A percentile compares a stretch with the other conserved stretches of the same genome.
These are phyloP conservation scores for Coemansia sp. DNA, from an alignment of 192 early-diverging fungal species.

Conservation along the genomic window DNA sequence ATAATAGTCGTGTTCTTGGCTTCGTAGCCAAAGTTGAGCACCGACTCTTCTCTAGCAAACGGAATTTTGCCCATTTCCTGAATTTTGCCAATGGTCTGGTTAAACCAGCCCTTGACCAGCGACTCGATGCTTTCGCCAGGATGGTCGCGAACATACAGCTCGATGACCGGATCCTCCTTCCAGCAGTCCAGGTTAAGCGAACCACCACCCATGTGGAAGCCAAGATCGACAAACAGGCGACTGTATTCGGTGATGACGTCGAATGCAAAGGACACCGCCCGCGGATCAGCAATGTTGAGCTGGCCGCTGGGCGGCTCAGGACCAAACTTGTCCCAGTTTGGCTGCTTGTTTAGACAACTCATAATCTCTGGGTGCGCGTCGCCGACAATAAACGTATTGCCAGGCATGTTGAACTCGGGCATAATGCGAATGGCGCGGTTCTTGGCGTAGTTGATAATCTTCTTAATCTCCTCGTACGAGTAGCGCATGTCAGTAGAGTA, in stretches of 20 bases:
- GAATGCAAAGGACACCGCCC: slow-evolving; percentile 66
- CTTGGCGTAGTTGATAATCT: slow-evolving; percentile 71
- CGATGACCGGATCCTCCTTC: slow-evolving; percentile 55
- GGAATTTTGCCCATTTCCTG: slow-evolving; percentile 60
- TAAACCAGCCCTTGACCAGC: slow-evolving; percentile 29
- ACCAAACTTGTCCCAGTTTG: slow-evolving; percentile 61
- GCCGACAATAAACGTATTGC: slow-evolving; percentile 62
- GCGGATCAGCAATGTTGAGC: slow-evolving; percentile 65
- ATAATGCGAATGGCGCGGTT: slow-evolving; percentile 80
- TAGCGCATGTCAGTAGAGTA: slow-evolving; percentile 70
- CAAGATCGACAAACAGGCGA: slow-evolving; percentile 65
- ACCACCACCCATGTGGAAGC: slow-evolving; percentile 73
- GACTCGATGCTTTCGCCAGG: slow-evolving; percentile 48
- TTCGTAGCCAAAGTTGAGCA: slow-evolving; percentile 57
- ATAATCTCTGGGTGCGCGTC: slow-evolving; percentile 62
- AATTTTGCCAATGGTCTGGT: slow-evolving; percentile 53
- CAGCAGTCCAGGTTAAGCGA: slow-evolving; percentile 70
- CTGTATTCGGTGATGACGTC: slow-evolving; percentile 68
- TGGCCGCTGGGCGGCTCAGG: slow-evolving; percentile 80
- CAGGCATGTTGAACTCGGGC: slow-evolving; percentile 88
- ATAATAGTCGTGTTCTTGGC: slow-evolving; percentile 61
- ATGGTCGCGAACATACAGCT: slow-evolving; percentile 50
- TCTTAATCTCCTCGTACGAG: slow-evolving; percentile 66
- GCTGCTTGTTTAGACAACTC: slow-evolving; percentile 62
- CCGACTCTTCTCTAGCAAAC: slow-evolving; percentile 72